phyloP scores from a whole-genome alignment of 2,329 filamentous ascomycete genomes.

The Colletotrichum spaethianum region DNA sequence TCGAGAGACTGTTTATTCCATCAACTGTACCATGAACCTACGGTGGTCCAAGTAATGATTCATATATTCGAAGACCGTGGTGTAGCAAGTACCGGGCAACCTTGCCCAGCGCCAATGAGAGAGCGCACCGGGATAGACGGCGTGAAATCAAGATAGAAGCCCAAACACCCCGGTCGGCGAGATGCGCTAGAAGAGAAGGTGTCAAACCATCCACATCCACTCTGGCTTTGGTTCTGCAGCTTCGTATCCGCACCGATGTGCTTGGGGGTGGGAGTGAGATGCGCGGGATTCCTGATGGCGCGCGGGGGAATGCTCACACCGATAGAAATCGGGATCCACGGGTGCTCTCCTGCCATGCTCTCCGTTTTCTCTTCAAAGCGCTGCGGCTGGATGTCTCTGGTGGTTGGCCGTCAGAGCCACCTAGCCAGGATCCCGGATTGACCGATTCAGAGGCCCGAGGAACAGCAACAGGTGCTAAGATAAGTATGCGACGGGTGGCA shows the following conservation, averaged over 20 bases:
- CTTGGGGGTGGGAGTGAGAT: slow-evolving; percentile 9
- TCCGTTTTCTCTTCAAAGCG: background rate
- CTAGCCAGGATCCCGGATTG: background rate
- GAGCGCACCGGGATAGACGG: slow-evolving; percentile 17
- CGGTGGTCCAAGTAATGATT: background rate
- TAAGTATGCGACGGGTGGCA: too few relatives aligned
- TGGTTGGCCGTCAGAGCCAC: slow-evolving; percentile 9
- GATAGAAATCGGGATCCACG: background rate
- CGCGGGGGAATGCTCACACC: slow-evolving; percentile 23
- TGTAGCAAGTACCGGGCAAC: slow-evolving; percentile 15
- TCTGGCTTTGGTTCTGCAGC: slow-evolving; percentile 28
- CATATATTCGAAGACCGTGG: background rate
- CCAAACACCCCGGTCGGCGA: slow-evolving; percentile 17
- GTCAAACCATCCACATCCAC: slow-evolving; percentile 21
- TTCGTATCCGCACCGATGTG: slow-evolving; percentile 38
- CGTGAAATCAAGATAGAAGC: slow-evolving; percentile 24
- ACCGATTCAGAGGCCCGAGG: background rate
- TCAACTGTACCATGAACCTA: too few relatives aligned
- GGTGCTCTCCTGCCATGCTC: background rate
- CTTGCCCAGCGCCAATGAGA: slow-evolving; percentile 1
- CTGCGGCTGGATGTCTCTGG: background rate
- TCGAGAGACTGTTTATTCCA: background rate
- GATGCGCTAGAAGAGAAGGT: slow-evolving; percentile 15
- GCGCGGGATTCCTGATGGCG: slow-evolving; percentile 10
- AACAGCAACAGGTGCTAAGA: background rate